Base-by-base conservation (phyloP, 2,329 filamentous ascomycete genomes). In the Xylariaceae sp. region DNA sequence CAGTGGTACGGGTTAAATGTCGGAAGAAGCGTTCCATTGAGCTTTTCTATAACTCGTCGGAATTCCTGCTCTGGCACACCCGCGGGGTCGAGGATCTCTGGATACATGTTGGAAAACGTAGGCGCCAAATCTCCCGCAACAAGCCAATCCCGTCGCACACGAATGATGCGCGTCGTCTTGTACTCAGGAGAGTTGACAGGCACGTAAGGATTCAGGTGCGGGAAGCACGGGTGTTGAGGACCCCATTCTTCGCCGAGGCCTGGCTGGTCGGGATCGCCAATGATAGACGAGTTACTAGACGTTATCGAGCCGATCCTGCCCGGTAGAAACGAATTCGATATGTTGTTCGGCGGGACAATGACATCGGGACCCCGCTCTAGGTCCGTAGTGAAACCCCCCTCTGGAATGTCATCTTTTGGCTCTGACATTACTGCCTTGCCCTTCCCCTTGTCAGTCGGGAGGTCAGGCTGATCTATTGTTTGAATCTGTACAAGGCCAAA, bases 91-190 rank as follows among this genome's bases (percentile, higher is more conserved):
- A 99, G 79, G 59, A 99, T 96, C 72, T 99, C 94, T 0, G 94
- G 94, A 69, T 99, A 99, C 2, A 97, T 80, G 68, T 97, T 97
- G 13, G 90, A 94, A 72, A 95, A 97, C 0, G 92, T 91, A 0
- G 94, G 94, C 1, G 92, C 93, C 34, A 96, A 78, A 73, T 99
- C 94, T 41, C 93, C 94, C 61, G 87, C 84, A 35, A 92, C 75
- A 75, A 97, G 87, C 89, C 92, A 99, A 74, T 99, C 94, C 48
- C 94, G 84, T 59, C 88, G 87, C 63, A 99, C 88, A 13, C 94
- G 88, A 68, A 99, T 97, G 64, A 99, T 89, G 58, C 93, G 88
- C 1, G 94, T 99, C 5, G 81, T 85, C 51, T 81, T 75, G 69
- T 90, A 90, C 65, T 95, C 85, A 11, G 83, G 80, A 6, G 90